These are phyloP conservation scores for Musa acuminata DNA, from an alignment of 176 grass and related monocot genomes.

Conservation along the genomic window DNA sequence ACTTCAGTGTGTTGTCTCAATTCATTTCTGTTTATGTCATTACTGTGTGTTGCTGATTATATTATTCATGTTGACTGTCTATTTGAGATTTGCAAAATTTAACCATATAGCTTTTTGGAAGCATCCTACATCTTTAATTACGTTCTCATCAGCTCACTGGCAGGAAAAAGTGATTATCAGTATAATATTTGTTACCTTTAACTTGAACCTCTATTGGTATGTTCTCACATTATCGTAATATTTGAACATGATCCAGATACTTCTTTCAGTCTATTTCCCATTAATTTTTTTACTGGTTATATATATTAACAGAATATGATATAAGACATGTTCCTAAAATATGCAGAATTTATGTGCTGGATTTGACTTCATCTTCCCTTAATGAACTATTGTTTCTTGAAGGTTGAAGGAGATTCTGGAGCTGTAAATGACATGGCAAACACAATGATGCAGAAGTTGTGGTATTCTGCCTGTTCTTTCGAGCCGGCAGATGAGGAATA, in stretches of 20 bases:
- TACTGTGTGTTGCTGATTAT: background rate
- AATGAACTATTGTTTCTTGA: slow-evolving; percentile 21
- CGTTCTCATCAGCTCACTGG: background rate
- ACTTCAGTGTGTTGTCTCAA: too few species aligned
- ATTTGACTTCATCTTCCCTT: background rate
- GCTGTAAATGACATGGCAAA: slow-evolving; percentile 83
- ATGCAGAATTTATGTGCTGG: too few species aligned
- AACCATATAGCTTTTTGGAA: background rate
- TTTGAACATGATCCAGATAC: background rate
- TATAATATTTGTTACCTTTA: background rate
- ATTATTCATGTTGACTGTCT: background rate
- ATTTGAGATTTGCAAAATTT: background rate
- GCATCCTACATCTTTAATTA: background rate
- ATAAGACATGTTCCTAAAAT: too few species aligned
- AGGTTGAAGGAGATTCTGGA: slow-evolving; percentile 75
- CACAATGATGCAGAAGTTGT: slow-evolving; percentile 91
- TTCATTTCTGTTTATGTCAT: background rate
- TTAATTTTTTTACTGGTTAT: too few species aligned
- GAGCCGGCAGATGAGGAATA: slow-evolving; percentile 72
- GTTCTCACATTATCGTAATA: background rate
- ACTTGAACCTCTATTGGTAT: background rate
- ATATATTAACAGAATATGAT: too few species aligned
- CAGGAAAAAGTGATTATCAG: background rate
- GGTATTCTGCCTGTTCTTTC: slow-evolving; percentile 92
- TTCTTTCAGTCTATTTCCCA: background rate